Evolutionary conservation across 2,329 filamentous ascomycete genomes (phyloP).

Genomic region (Cladophialophora psammophila): DNA sequence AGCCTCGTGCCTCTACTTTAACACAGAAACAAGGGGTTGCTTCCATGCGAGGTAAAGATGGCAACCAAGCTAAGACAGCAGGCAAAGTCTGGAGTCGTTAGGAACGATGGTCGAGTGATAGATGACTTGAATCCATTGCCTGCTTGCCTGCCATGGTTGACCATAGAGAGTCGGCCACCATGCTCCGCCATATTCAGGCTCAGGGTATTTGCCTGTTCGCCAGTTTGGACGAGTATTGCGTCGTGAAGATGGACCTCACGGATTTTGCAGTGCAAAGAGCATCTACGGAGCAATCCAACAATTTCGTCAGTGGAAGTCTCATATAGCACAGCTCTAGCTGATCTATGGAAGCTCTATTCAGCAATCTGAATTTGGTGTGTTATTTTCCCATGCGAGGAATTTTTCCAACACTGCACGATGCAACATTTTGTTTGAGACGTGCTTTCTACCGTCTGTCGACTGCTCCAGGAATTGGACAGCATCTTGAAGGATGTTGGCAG

Average conservation of each 20-base stretch:
- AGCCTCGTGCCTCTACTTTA: background rate
- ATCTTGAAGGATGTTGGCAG: no score
- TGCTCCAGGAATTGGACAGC: no score
- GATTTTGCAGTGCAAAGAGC: background rate
- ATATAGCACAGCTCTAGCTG: background rate
- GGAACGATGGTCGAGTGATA: background rate
- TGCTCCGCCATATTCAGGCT: no score
- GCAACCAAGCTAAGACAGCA: background rate
- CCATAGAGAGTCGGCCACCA: no score
- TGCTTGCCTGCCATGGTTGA: no score
- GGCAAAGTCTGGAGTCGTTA: background rate
- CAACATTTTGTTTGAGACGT: no score
- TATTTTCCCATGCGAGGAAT: no score
- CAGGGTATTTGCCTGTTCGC: background rate
- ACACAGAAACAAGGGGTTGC: background rate
- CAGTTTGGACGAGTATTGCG: background rate
- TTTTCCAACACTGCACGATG: no score
- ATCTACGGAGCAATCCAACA: background rate
- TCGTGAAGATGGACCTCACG: background rate
- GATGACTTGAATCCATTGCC: background rate
- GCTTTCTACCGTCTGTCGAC: no score
- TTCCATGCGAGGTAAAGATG: background rate
- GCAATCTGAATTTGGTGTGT: background rate
- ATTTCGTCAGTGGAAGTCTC: background rate
- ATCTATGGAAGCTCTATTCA: background rate